Evolutionary conservation across 129 eudicot species (phyloP).

Genomic region (Escallonia herrerae): DNA sequence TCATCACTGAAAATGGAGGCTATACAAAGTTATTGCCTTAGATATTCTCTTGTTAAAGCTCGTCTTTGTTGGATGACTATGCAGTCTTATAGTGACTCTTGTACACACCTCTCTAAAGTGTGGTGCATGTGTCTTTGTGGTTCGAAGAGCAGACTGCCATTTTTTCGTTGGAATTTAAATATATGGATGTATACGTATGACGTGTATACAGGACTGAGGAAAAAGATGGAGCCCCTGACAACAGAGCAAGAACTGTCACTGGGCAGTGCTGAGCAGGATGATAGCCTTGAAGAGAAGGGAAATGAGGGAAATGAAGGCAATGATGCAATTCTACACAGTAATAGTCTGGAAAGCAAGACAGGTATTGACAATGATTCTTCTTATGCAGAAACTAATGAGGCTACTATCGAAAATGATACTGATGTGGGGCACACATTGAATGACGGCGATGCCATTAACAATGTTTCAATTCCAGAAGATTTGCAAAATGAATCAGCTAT

Average conservation of each 20-base stretch:
- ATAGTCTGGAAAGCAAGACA: conserved; percentile 26
- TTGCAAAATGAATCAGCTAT: conserved; percentile 32
- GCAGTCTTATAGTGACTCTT: background rate
- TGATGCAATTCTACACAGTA: conserved; percentile 17
- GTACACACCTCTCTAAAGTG: no score
- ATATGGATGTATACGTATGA: background rate
- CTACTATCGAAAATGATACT: conserved; percentile 17
- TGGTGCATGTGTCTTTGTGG: background rate
- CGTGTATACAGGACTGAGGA: conserved; percentile 43
- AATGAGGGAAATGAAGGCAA: conserved; percentile 26
- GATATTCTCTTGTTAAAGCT: background rate
- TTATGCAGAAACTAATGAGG: conserved; percentile 23
- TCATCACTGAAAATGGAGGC: conserved; percentile 2
- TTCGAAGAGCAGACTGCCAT: background rate
- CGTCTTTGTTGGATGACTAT: background rate
- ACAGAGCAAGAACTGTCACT: conserved; percentile 55
- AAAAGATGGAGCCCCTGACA: conserved; percentile 55
- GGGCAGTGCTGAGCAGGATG: conserved; percentile 36
- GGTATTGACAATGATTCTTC: conserved; percentile 28
- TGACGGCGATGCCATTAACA: conserved; percentile 18
- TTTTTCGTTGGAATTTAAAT: background rate
- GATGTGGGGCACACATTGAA: conserved; percentile 18
- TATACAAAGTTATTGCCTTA: background rate
- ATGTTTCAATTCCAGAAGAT: conserved; percentile 25
- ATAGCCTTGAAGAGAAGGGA: conserved; percentile 31